Evolutionary conservation across 2,329 filamentous ascomycete genomes (phyloP), one percentile per base, ranked within the genome.

Genomic region (Colletotrichum spaethianum): DNA sequence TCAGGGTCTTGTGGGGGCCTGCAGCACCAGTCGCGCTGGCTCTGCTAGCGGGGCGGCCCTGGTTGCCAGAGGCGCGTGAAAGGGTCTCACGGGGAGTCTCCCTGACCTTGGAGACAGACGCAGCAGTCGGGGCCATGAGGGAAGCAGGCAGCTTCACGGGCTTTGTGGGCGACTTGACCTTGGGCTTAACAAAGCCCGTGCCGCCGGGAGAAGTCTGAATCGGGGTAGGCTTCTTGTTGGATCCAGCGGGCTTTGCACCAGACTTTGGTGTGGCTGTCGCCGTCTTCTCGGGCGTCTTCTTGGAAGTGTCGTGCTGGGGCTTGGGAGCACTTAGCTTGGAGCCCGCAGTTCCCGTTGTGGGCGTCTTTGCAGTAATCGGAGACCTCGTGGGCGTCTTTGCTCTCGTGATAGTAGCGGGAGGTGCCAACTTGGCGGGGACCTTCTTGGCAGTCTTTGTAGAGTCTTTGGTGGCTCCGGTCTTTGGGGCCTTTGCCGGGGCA

Each of bases 71-170:
- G 23, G 60, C 62, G 20, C 64, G 73, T 36, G 70, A 75, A n/a
- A 74, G 63, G 16, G 76, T 74, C 44, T 77, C 76, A 9, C 77
- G 76, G 6, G 79, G 67, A 18, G 75, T 67, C n/a, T 75, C 75
- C 50, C 78, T 77, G 61, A 87, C 84, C 80, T 92, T 94, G 18
- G 90, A 91, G 20, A 88, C 89, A 1, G 90, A 94, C 0, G 93
- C 87, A 31, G 92, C 89, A 4, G 93, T 95, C 40, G 91, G 92
- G 7, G 92, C 91, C 31, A 87, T 92, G 38, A 94, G 84, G 69
- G 92, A 91, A 12, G 92, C 85, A 11, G 93, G 91, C 1, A 94
- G 84, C 68, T 89, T 89, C 63, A 91, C 84, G 12, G 92, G 92
- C 67, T 90, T 89, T 2, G 93, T 94, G 2, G 91, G 91, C 14